Conservation (phyloP, 2,329 filamentous ascomycete genomes). For the Gnomoniopsis smithogilvyi region DNA sequence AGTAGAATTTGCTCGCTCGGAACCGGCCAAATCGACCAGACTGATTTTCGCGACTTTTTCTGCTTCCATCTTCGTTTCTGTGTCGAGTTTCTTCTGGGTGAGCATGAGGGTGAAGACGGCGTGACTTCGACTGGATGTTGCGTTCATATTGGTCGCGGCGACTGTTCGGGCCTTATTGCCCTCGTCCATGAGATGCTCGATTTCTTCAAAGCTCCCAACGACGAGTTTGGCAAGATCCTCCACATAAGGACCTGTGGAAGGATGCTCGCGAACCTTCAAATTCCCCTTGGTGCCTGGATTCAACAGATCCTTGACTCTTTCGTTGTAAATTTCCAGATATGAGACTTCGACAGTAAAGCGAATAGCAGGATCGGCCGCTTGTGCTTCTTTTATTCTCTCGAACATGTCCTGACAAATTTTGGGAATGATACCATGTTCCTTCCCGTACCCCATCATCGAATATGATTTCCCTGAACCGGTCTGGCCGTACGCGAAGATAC, state of each 20-base stretch:
- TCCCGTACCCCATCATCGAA: constrained; percentile 99
- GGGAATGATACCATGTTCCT: constrained; percentile 93
- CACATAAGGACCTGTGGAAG: constrained; percentile 94
- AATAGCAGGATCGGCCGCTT: constrained; percentile 65
- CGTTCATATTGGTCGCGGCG: constrained; percentile 99
- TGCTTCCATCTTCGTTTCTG: constrained; percentile 92
- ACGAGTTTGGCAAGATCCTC: constrained; percentile 96
- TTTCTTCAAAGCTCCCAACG: constrained; percentile 89
- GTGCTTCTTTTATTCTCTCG: constrained; percentile 69
- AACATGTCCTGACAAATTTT: constrained; percentile 99
- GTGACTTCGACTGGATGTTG: constrained; percentile 96
- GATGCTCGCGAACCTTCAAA: constrained; percentile 95
- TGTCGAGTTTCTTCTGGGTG: constrained; percentile 88
- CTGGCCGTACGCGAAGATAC: constrained; percentile 98
- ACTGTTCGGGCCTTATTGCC: constrained; percentile 98
- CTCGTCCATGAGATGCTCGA: constrained; percentile 98
- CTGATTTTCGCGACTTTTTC: constrained; percentile 99
- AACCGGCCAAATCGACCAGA: constrained; percentile 95
- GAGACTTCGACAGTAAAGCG: constrained; percentile 96
- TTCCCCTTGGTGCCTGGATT: constrained; percentile 96
- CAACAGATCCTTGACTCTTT: constrained; percentile 89
- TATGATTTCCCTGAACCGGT: constrained; percentile 98
- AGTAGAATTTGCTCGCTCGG: constrained; percentile 94
- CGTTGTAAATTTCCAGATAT: constrained; percentile 99
- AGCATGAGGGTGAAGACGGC: constrained; percentile 96